Base-by-base conservation (phyloP, 2,329 filamentous ascomycete genomes). In the Neocucurbitaria cava region DNA sequence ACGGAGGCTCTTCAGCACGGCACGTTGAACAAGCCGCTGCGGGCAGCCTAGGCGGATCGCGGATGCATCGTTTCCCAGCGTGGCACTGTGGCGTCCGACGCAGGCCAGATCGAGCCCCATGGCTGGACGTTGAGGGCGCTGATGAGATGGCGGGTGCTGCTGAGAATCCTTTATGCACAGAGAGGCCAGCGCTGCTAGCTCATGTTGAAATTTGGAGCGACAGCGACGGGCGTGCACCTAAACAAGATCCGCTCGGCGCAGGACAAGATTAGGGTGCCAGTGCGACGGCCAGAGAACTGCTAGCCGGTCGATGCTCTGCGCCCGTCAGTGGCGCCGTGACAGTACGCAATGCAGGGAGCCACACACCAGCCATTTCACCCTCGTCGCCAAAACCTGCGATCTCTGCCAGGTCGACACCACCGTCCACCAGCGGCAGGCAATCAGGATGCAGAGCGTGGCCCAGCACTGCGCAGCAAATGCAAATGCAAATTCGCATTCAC, bases 241-340 rank as follows among this genome's bases (percentile, higher is more conserved):
- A 56, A 44, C 48, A 56, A 56, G 43, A 47, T 39, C 43, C 39
- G 42, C 48, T 39, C 48, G 53, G 47, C 53, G 35, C 52, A 30
- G 35, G 43, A 43, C 30, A 31, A 50, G 46, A 28, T 54, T 46
- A 46, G 50, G 21, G 24, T 28, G 46, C 36, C 5, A n/a, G 15
- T n/a, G 42, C 11, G n/a, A 18, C 26, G 42, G 6, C 11, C 26
- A 33, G 44, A 46, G n/a, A n/a, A n/a, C n/a, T n/a, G n/a, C n/a
- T n/a, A n/a, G n/a, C n/a, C n/a, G n/a, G n/a, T n/a, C 23, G 39
- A 20, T 45, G 46, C 23, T 49, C 35, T 45, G 46, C 39, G 41
- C 49, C 46, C 43, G 46, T 39, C 8, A 20, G 10, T 39, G 9
- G 6, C 18, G n/a, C n/a, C 35, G 40, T 35, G 30, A 40, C 26